Percentiles rank a stretch among this genome's conserved stretches.
Evolutionary conservation across 768 basidiomycete species (phyloP).

Genomic region (Suillus paluster): DNA sequence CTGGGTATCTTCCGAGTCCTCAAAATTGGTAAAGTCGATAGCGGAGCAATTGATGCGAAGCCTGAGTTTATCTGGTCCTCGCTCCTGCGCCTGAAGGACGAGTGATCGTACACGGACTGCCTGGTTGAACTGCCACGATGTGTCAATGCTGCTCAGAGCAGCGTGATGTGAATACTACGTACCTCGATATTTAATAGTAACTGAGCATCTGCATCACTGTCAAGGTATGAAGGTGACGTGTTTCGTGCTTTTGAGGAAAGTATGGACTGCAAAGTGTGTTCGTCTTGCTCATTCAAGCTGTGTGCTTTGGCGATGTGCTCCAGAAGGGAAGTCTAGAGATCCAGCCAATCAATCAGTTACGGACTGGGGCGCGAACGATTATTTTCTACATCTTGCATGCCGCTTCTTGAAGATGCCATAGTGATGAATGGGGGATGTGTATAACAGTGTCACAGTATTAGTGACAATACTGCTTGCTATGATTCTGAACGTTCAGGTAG

Average conservation of each 20-base stretch:
- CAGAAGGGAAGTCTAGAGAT: slow-evolving; percentile 53
- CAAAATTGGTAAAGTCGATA: slow-evolving; percentile 70
- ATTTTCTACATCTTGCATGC: slow-evolving; percentile 32
- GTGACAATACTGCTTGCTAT: too few species aligned
- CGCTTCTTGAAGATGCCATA: slow-evolving; percentile 4
- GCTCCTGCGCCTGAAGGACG: slow-evolving; percentile 47
- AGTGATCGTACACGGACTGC: slow-evolving; percentile 65
- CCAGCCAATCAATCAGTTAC: not conserved
- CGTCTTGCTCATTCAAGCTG: slow-evolving; percentile 68
- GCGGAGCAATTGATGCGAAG: slow-evolving; percentile 62
- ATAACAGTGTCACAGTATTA: too few species aligned
- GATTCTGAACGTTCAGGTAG: not conserved
- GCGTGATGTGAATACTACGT: slow-evolving; percentile 28
- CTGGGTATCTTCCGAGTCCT: slow-evolving; percentile 60
- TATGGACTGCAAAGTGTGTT: slow-evolving; percentile 58
- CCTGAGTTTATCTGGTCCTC: slow-evolving; percentile 66
- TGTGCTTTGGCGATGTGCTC: slow-evolving; percentile 63
- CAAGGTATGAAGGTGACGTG: slow-evolving; percentile 49
- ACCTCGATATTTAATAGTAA: slow-evolving; percentile 71
- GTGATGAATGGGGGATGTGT: not conserved
- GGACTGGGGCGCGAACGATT: slow-evolving; percentile 5
- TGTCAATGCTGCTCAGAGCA: slow-evolving; percentile 1
- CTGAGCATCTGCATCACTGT: slow-evolving; percentile 77
- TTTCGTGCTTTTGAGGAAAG: slow-evolving; percentile 49
- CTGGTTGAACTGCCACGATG: slow-evolving; percentile 64